phyloP scores from a whole-genome alignment of 2,329 filamentous ascomycete species.

The Aspergillus fumigatus region DNA sequence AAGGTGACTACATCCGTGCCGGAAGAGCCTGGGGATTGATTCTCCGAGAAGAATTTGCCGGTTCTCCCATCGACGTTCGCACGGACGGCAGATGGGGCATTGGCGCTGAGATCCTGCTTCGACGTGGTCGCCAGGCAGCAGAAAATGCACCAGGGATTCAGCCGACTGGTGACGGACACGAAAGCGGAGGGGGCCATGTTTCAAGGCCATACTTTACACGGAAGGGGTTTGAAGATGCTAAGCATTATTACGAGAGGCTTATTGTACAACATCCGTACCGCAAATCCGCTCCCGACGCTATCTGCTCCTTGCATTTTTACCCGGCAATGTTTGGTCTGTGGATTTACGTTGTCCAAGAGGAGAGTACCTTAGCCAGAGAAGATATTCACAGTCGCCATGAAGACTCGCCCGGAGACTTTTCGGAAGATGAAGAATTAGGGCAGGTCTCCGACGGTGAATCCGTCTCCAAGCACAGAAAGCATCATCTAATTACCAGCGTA shows the following conservation, averaged over 20 bases:
- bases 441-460: constrained; percentile 16
- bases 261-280: constrained; percentile 73
- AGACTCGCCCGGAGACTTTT: constrained; percentile 21
- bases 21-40: constrained; percentile 71
- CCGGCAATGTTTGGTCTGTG: constrained; percentile 75
- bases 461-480: constrained; percentile 34
- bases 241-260: constrained; percentile 70
- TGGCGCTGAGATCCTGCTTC: constrained; percentile 77
- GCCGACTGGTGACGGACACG: not conserved
- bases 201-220: constrained; percentile 35
- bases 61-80: constrained; percentile 62
- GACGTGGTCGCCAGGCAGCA: constrained; percentile 37
- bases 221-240: constrained; percentile 54
- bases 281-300: constrained; percentile 52
- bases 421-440: constrained; percentile 29
- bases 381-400: constrained; percentile 28
- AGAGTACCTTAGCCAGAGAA: constrained; percentile 47
- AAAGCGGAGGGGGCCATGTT: constrained; percentile 4
- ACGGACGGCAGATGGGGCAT: constrained; percentile 71
- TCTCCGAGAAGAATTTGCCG: constrained; percentile 56
- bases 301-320: constrained; percentile 73
- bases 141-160: constrained; percentile 4
- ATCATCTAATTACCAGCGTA: constrained; percentile 31
- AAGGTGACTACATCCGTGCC: constrained; percentile 67
- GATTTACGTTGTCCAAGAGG: constrained; percentile 68